Percentiles rank a stretch among this genome's conserved stretches.
Conservation (phyloP, 2,329 filamentous ascomycete genomes). For the Alternaria brassicae region DNA sequence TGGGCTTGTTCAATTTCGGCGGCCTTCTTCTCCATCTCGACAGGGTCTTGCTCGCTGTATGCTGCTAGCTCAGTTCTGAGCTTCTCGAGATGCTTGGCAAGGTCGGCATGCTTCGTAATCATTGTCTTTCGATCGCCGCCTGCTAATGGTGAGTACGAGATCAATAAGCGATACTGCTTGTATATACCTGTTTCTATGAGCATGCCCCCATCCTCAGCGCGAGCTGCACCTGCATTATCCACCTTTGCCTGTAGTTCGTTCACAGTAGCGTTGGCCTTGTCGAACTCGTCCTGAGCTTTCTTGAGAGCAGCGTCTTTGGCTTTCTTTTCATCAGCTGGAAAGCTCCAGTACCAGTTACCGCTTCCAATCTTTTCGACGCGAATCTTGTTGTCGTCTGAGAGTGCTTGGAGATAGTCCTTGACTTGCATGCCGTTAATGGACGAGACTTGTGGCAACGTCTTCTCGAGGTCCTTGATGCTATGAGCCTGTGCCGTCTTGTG, state of each 20-base stretch:
- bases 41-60: conserved; percentile 56
- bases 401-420: conserved; percentile 69
- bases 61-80: conserved; percentile 53
- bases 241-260: conserved; percentile 53
- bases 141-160: conserved; percentile 8
- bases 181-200: conserved; percentile 41
- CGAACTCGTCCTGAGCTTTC: conserved; percentile 48
- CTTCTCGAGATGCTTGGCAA: conserved; percentile 48
- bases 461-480: conserved; percentile 73
- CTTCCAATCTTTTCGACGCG: conserved; percentile 73
- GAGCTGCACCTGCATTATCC: conserved; percentile 48
- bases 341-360: conserved; percentile 77
- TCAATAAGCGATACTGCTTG: neutral
- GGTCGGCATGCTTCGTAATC: conserved; percentile 42
- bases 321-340: conserved; percentile 64
- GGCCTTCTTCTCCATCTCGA: conserved; percentile 53
- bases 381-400: conserved; percentile 67
- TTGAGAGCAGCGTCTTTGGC: conserved; percentile 51
- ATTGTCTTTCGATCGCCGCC: conserved; percentile 50
- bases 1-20: conserved; percentile 39
- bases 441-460: conserved; percentile 65
- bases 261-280: conserved; percentile 46
- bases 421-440: conserved; percentile 72
- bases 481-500: conserved; percentile 67
- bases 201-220: conserved; percentile 50